Percentiles rank a stretch among this genome's conserved stretches.
These are phyloP conservation scores for Selaginella tamariscina DNA, from an alignment of 75 land plant species.

Conservation along the genomic window DNA sequence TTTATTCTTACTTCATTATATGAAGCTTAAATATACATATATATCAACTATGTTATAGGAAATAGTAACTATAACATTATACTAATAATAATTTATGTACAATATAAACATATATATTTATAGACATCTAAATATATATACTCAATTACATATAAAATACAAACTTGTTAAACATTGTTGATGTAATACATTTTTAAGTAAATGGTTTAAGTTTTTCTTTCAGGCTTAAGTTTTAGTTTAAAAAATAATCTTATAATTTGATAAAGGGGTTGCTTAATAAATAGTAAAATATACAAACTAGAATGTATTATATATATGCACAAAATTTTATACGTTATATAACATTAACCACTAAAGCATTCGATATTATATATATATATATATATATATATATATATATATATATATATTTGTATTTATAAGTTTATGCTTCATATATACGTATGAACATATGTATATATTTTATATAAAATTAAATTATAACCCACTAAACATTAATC, in stretches of 20 bases:
- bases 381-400: not conserved
- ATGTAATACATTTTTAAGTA: too few species aligned
- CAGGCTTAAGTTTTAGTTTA: too few species aligned
- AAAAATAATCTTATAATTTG: not conserved
- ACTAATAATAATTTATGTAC: too few species aligned
- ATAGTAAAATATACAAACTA: not conserved
- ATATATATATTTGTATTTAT: not conserved
- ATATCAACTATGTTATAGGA: too few species aligned
- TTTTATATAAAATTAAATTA: not conserved
- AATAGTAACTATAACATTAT: too few species aligned
- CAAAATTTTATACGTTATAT: not conserved
- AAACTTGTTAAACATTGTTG: too few species aligned
- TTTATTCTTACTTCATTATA: too few species aligned
- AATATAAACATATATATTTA: too few species aligned
- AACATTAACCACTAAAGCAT: not conserved
- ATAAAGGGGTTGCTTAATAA: not conserved
- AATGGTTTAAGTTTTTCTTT: too few species aligned
- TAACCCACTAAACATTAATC: not conserved
- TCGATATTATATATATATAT: not conserved
- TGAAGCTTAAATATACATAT: too few species aligned
- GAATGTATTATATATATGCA: not conserved
- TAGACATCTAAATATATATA: too few species aligned
- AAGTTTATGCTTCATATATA: not conserved
- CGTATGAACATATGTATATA: not conserved
- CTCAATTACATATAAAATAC: too few species aligned